Evolutionary conservation across 1,284 basidiomycete genomes (phyloP).

Genomic region (Agaricales sp.): DNA sequence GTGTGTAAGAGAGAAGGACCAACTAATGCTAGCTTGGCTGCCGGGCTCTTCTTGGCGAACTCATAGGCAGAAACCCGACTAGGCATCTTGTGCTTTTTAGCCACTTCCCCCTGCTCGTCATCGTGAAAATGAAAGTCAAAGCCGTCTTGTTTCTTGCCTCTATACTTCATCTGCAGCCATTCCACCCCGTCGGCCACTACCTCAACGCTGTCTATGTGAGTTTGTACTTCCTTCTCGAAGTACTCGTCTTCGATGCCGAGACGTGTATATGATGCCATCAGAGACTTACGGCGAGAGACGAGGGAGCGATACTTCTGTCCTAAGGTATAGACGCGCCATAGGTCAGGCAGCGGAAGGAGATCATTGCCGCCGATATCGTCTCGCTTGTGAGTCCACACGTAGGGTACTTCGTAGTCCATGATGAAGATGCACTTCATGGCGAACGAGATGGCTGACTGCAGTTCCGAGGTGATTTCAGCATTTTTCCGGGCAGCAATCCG

Average conservation of each 20-base stretch:
- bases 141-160: conserved; percentile 60
- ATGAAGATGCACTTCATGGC: conserved; percentile 82
- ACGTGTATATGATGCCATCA: conserved; percentile 56
- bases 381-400: conserved; percentile 89
- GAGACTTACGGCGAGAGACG: conserved; percentile 57
- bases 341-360: conserved; percentile 67
- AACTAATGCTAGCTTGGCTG: conserved; percentile 71
- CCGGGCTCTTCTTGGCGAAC: conserved; percentile 69
- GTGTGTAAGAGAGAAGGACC: conserved; percentile 12
- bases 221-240: conserved; percentile 55
- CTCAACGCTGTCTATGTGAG: conserved; percentile 71
- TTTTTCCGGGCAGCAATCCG: conserved; percentile 69
- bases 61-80: conserved; percentile 85
- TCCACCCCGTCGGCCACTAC: conserved; percentile 87
- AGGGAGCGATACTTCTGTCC: conserved; percentile 85
- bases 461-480: conserved; percentile 52
- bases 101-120: conserved; percentile 39
- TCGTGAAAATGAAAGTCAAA: conserved; percentile 59
- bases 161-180: conserved; percentile 85
- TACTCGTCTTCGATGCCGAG: conserved; percentile 61
- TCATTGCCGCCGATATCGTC: conserved; percentile 77
- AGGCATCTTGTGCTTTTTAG: conserved; percentile 69
- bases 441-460: conserved; percentile 74
- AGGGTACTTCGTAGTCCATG: conserved; percentile 88
- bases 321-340: conserved; percentile 83